These are phyloP conservation scores for Kwoniella heveanensis DNA, from an alignment of 768 basidiomycete species.

Conservation along the genomic window DNA sequence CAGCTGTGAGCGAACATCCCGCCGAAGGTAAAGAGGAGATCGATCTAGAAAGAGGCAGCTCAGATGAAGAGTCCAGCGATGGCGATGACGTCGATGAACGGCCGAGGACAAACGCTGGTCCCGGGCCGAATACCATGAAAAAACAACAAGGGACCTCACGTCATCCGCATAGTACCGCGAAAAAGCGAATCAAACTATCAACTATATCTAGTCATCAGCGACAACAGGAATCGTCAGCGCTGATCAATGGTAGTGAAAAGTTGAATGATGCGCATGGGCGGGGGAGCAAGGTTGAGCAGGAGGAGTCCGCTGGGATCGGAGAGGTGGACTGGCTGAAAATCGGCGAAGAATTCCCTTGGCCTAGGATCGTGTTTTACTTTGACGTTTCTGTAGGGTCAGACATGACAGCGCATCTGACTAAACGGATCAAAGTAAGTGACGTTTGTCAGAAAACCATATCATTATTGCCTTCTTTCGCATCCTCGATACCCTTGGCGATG, in stretches of 20 bases:
- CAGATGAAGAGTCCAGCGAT: too few species aligned
- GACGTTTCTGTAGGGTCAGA: conserved; percentile 7
- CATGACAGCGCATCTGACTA: conserved; percentile 10
- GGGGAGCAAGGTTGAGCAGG: too few species aligned
- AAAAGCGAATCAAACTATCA: too few species aligned
- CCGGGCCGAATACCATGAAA: neutral
- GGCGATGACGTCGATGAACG: neutral
- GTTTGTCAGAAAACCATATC: too few species aligned
- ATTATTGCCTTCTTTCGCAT: too few species aligned
- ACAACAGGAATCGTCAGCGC: neutral
- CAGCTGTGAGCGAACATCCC: too few species aligned
- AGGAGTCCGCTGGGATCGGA: neutral
- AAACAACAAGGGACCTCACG: neutral
- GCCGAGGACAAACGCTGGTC: neutral
- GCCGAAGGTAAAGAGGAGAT: conserved; percentile 4
- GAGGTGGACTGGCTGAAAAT: conserved; percentile 9
- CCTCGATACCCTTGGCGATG: too few species aligned
- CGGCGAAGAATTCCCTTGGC: conserved; percentile 16
- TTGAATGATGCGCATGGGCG: too few species aligned
- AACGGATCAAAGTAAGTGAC: conserved; percentile 19
- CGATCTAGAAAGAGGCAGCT: too few species aligned
- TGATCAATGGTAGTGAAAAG: too few species aligned
- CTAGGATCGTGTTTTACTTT: conserved; percentile 7
- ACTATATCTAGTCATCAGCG: too few species aligned
- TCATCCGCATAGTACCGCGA: too few species aligned